A percentile compares a stretch with the other conserved stretches of the same genome.
Evolutionary conservation across 805 yeast species (phyloP).

Genomic region (Naumovozyma castellii): DNA sequence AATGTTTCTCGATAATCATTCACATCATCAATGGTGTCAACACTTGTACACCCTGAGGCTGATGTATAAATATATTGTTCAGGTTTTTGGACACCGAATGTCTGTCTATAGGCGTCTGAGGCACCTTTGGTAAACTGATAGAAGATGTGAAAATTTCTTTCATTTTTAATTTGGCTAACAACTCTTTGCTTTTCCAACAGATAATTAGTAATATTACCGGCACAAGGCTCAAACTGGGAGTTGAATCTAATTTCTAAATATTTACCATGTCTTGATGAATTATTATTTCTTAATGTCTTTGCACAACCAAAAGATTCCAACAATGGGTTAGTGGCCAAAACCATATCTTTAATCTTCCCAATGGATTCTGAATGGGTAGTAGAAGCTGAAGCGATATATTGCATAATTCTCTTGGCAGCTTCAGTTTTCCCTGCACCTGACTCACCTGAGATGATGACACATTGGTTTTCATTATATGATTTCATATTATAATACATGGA

Average conservation of each 20-base stretch:
- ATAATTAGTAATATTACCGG: conserved; percentile 94
- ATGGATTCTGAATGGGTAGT: conserved; percentile 56
- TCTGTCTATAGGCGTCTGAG: conserved; percentile 70
- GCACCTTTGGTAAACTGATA: conserved; percentile 93
- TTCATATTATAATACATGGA: conserved; percentile 92
- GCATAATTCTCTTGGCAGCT: conserved; percentile 97
- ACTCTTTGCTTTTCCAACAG: conserved; percentile 91
- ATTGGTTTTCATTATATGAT: conserved; percentile 87
- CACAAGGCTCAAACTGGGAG: conserved; percentile 73
- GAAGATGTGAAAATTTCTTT: conserved; percentile 93
- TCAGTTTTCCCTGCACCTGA: conserved; percentile 98
- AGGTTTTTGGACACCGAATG: conserved; percentile 86
- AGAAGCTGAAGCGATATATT: conserved; percentile 80
- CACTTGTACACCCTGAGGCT: conserved; percentile 75
- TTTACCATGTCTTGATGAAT: conserved; percentile 95
- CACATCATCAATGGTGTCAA: conserved; percentile 76
- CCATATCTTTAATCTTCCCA: conserved; percentile 90
- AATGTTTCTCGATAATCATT: conserved; percentile 74
- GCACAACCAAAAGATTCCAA: conserved; percentile 99
- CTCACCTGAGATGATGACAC: conserved; percentile 96
- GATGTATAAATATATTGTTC: conserved; percentile 88
- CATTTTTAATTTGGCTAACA: conserved; percentile 86
- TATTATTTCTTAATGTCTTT: conserved; percentile 92
- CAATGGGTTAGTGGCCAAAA: conserved; percentile 92
- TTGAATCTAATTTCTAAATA: conserved; percentile 87